Conservation (phyloP, 257 asterid genomes). For the Fraxinus quadrangulata region DNA sequence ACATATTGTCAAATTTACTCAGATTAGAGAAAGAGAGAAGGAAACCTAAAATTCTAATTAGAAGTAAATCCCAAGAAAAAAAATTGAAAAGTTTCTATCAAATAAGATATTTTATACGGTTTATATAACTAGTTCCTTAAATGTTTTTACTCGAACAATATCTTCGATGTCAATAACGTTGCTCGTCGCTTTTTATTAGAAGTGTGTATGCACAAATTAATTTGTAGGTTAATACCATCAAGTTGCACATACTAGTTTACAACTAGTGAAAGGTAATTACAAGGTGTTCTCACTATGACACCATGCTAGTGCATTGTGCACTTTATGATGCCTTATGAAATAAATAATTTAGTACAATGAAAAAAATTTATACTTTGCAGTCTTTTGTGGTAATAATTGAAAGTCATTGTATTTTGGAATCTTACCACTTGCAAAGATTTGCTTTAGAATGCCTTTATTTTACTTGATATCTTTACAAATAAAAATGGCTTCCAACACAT, state of each 20-base stretch:
- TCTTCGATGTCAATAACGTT: no score
- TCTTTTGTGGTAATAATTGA: neutral
- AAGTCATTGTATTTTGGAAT: neutral
- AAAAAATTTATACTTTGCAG: neutral
- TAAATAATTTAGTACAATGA: neutral
- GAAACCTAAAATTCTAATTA: no score
- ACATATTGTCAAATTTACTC: neutral
- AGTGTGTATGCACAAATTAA: neutral
- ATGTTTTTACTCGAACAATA: no score
- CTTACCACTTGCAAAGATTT: neutral
- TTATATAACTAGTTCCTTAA: neutral
- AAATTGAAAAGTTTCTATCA: no score
- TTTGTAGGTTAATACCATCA: neutral
- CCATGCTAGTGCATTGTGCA: constrained; percentile 21
- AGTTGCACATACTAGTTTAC: neutral
- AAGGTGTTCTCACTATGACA: constrained; percentile 33
- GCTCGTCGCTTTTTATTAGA: no score
- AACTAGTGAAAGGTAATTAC: neutral
- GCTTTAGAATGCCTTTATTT: no score
- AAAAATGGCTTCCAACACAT: no score
- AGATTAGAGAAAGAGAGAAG: neutral
- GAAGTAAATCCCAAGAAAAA: neutral
- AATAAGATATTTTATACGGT: neutral
- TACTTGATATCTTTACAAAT: no score
- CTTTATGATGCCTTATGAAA: neutral